Evolutionary conservation across 768 basidiomycete genomes (phyloP), one percentile per base, ranked within the genome.

Genomic region (Galerina marginata): DNA sequence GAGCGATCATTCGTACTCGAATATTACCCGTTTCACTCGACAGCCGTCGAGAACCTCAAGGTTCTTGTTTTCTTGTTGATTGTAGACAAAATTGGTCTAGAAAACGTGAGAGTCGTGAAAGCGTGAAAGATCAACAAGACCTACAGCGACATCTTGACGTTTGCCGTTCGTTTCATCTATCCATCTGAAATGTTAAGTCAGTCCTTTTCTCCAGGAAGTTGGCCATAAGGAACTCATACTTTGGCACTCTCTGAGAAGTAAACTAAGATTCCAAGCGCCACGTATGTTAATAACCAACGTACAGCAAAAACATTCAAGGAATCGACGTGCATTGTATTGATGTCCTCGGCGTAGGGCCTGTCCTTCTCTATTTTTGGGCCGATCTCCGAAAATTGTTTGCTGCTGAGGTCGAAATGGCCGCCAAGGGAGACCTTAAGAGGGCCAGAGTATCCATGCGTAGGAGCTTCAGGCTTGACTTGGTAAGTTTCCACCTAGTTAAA

Each of bases 81-180:
- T 33, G 7, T 33, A 33, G 7, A 33, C 7, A 2, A 33, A 33
- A 2, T 33, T 33, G 5, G 29, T 33, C 29, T 33, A 33, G 7
- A 33, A 33, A 20, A 20, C 20, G 20, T 20, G 20, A 20, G 2
- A 33, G 29, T 33, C 2, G 29, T 37, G 4, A 46, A 6, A 6
- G 16, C 26, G 9, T 15, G 1, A 5, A 25, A 4, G 2, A 10
- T 5, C 46, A 20, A 3, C 14, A 40, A 12, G 23, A 48, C 26
- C 49, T 16, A 58, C 57, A 16, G 87, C 77, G 0, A 79, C 64
- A 65, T 88, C 86, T 0, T 85, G 86, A 12, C 88, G 81, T 42
- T 60, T 74, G 25, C 88, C 87, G 0, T 79, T 83, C 6, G 70
- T 65, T 1, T 63, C 68, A 57, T 83, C 75, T 15, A 89, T 76